phyloP scores from a whole-genome alignment of 2,329 filamentous ascomycete genomes.

The Fusarium liriodendri region DNA sequence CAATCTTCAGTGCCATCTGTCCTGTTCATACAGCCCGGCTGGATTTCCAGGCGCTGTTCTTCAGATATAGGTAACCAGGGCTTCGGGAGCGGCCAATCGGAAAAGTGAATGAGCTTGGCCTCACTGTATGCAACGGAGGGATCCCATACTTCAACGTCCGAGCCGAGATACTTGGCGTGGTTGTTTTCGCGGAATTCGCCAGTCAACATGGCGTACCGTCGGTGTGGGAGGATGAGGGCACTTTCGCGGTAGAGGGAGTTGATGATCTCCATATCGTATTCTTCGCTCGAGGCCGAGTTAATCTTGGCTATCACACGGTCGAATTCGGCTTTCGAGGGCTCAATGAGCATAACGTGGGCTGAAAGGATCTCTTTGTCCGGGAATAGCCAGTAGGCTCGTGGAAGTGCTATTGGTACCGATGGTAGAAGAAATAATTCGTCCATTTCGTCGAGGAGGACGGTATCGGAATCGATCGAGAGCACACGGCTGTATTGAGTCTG shows the following conservation, averaged over 20 bases:
- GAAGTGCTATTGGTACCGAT: constrained; percentile 70
- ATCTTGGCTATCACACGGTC: constrained; percentile 45
- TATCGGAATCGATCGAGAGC: constrained; percentile 70
- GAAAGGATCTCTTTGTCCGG: constrained; percentile 65
- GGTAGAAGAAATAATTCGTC: constrained; percentile 80
- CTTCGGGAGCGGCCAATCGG: constrained; percentile 77
- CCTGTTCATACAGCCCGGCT: constrained; percentile 55
- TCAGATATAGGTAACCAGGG: constrained; percentile 53
- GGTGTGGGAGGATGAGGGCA: constrained; percentile 72
- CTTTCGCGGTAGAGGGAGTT: constrained; percentile 70
- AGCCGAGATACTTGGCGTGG: constrained; percentile 56
- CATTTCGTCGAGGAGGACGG: constrained; percentile 69
- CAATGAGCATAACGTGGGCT: constrained; percentile 67
- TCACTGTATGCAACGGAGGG: constrained; percentile 63
- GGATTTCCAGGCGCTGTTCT: constrained; percentile 7
- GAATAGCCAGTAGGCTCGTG: constrained; percentile 77
- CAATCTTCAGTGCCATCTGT: constrained; percentile 61
- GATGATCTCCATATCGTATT: constrained; percentile 76
- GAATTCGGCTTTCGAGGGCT: constrained; percentile 67
- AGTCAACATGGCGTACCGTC: constrained; percentile 69
- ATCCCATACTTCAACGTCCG: constrained; percentile 67
- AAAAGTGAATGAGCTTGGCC: constrained; percentile 77
- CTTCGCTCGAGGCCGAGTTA: constrained; percentile 39
- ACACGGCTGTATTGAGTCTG: constrained; percentile 67
- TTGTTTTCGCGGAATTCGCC: constrained; percentile 69